Percentiles rank a stretch among this genome's conserved stretches.
Conservation (phyloP, 306 rosid species). For the Vigna unguiculata region DNA sequence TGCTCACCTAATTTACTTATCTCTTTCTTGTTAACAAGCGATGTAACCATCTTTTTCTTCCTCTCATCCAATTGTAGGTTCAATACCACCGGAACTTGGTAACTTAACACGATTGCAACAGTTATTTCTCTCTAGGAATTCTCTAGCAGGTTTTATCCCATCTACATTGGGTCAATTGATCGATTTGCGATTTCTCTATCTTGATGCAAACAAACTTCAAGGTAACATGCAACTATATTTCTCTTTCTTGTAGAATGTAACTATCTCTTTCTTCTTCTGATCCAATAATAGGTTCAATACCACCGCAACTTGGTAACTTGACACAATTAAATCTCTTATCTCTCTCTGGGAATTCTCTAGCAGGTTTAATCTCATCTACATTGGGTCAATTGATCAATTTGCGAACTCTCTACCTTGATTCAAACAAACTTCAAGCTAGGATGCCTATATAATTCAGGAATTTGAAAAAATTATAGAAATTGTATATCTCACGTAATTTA, state of each 20-base stretch:
- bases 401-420: not conserved
- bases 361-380: not conserved
- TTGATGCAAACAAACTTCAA: not conserved
- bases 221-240: too few species aligned
- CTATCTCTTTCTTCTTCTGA: accelerated
- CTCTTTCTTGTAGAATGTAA: not conserved
- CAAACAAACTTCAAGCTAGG: not conserved
- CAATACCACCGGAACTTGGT: not conserved
- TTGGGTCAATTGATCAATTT: too few species aligned
- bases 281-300: not conserved
- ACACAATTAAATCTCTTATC: accelerated
- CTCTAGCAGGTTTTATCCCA: too few species aligned
- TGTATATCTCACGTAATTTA: too few species aligned
- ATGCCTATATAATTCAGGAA: not conserved
- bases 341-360: not conserved
- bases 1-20: too few species aligned
- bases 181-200: accelerated
- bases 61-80: not conserved
- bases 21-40: too few species aligned
- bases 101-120: not conserved
- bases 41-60: too few species aligned
- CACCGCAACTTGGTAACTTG: not conserved
- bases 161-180: not conserved
- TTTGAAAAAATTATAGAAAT: not conserved
- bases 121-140: not conserved